Percentiles rank a stretch among this genome's conserved stretches.
These are phyloP conservation scores for Ceratocystis cubensis DNA, from an alignment of 2,329 filamentous ascomycete genomes.

Conservation along the genomic window DNA sequence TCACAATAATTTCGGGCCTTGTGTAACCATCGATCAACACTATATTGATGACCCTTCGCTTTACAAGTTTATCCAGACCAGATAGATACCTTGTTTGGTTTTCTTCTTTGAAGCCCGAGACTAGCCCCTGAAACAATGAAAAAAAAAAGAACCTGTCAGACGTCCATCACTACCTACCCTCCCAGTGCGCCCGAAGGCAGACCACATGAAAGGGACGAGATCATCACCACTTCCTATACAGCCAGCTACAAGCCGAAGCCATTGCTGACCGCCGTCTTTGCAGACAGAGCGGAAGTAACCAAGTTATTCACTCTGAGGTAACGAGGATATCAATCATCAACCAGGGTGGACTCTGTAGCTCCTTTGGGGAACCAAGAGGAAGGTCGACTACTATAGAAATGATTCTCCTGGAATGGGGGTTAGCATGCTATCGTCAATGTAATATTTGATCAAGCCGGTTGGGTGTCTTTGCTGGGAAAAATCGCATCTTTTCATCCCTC, in stretches of 20 bases:
- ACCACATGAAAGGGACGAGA: conserved; percentile 64
- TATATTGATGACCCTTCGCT: too few species aligned
- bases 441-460: neutral
- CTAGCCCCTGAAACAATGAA: conserved; percentile 43
- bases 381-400: conserved; percentile 95
- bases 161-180: conserved; percentile 76
- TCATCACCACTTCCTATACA: conserved; percentile 90
- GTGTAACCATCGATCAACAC: neutral
- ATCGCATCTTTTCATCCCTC: neutral
- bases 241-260: conserved; percentile 26
- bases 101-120: conserved; percentile 42
- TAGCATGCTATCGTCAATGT: neutral
- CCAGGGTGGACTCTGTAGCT: conserved; percentile 92
- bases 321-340: conserved; percentile 85
- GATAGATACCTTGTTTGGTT: too few species aligned
- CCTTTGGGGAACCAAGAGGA: conserved; percentile 80
- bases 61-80: too few species aligned
- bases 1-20: neutral
- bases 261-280: conserved; percentile 43
- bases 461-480: neutral
- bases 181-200: conserved; percentile 63
- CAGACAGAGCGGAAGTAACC: conserved; percentile 48
- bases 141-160: conserved; percentile 62
- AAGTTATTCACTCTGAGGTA: conserved; percentile 73
- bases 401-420: conserved; percentile 50